These are phyloP conservation scores for Ustilago crameri DNA, from an alignment of 1,284 basidiomycete genomes.

Conservation along the genomic window DNA sequence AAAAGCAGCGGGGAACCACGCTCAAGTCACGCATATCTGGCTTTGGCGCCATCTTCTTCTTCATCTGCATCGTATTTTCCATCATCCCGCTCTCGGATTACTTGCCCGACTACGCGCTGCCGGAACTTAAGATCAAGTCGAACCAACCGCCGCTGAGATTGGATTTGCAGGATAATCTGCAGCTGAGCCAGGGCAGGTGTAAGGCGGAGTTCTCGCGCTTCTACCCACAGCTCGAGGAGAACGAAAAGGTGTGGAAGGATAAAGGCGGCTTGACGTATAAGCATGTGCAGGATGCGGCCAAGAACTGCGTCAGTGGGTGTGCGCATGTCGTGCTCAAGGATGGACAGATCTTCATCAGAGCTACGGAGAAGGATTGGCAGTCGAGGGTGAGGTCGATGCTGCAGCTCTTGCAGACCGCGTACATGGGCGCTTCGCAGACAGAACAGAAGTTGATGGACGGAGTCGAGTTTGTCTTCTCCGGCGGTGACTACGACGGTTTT, in stretches of 20 bases:
- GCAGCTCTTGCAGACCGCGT: conserved; percentile 29
- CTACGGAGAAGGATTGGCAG: conserved; percentile 45
- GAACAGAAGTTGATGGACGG: conserved; percentile 31
- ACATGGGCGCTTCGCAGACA: conserved; percentile 22
- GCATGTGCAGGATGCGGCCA: conserved; percentile 32
- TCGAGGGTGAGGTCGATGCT: conserved; percentile 26
- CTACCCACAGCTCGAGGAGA: conserved; percentile 44
- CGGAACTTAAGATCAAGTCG: not conserved
- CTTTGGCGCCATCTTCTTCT: conserved; percentile 31
- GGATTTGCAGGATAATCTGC: conserved; percentile 13
- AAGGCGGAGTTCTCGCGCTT: conserved; percentile 42
- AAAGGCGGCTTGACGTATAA: conserved; percentile 37
- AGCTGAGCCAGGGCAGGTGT: conserved; percentile 22
- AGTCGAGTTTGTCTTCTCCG: conserved; percentile 35
- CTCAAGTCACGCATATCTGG: conserved; percentile 18
- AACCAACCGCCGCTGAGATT: conserved; percentile 7
- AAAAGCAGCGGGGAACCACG: too few relatives aligned
- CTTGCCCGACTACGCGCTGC: conserved; percentile 11
- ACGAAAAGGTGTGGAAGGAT: conserved; percentile 25
- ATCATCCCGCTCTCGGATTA: conserved; percentile 27
- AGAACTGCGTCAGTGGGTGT: conserved; percentile 34
- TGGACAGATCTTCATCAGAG: conserved; percentile 41
- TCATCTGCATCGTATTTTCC: conserved; percentile 29
- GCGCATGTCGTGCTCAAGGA: conserved; percentile 43
- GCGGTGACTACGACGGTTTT: conserved; percentile 46